These are phyloP conservation scores for Helotiales sp. DNA, from an alignment of 2,329 filamentous ascomycete species.

Conservation along the genomic window DNA sequence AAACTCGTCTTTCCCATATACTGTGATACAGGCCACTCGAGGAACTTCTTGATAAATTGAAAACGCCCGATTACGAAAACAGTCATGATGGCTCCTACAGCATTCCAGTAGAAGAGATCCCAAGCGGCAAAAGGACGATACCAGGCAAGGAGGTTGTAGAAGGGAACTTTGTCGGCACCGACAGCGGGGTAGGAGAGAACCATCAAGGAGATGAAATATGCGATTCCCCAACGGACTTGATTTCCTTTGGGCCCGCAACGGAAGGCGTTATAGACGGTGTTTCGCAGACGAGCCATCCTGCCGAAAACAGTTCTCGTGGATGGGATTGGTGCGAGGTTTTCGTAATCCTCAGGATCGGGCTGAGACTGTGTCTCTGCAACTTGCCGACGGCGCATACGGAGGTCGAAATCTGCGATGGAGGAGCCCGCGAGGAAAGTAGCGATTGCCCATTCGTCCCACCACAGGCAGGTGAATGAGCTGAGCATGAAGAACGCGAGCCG, in stretches of 20 bases:
- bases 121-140: slow-evolving; percentile 66
- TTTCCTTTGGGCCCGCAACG: background rate
- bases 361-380: slow-evolving; percentile 53
- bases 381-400: slow-evolving; percentile 62
- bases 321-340: background rate
- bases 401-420: slow-evolving; percentile 59
- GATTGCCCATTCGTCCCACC: slow-evolving; percentile 37
- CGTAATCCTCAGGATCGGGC: background rate
- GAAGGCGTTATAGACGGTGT: too few species aligned
- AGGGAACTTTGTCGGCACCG: slow-evolving; percentile 50
- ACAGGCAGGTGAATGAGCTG: slow-evolving; percentile 46
- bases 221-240: background rate
- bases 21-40: slow-evolving; percentile 58
- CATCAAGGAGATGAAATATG: slow-evolving; percentile 48
- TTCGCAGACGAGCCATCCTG: too few species aligned
- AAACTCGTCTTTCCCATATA: slow-evolving; percentile 64
- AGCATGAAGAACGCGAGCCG: slow-evolving; percentile 53
- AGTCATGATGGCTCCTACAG: slow-evolving; percentile 58
- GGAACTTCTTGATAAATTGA: slow-evolving; percentile 55
- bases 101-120: slow-evolving; percentile 67
- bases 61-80: slow-evolving; percentile 59
- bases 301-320: too few species aligned
- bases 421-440: slow-evolving; percentile 67
- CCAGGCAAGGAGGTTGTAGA: slow-evolving; percentile 43
- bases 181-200: slow-evolving; percentile 54